Percentiles rank a stretch among this genome's conserved stretches.
phyloP scores from a whole-genome alignment of 306 rosid genomes.

The Rosa multiflora region DNA sequence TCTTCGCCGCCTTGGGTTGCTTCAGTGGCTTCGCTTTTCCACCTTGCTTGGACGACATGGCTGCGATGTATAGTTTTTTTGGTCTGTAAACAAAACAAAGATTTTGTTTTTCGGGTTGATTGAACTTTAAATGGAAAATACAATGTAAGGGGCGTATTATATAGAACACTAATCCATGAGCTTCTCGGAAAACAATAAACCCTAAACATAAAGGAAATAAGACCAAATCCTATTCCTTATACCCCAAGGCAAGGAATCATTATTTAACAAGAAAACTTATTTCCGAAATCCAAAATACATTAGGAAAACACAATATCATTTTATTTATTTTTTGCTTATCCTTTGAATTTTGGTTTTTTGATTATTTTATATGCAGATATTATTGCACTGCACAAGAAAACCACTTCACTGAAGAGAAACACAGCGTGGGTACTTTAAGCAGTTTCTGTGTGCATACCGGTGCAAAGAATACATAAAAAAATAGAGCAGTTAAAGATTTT shows the following conservation, averaged over 20 bases:
- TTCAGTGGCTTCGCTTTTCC: constrained; percentile 98
- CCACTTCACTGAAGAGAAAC: background rate
- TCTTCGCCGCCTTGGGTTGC: constrained; percentile 86
- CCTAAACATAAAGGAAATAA: background rate
- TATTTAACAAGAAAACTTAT: background rate
- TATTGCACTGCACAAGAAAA: background rate
- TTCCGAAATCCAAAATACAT: background rate
- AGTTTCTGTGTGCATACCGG: background rate
- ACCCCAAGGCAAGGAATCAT: background rate
- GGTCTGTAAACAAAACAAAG: background rate
- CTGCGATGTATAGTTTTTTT: constrained; percentile 31
- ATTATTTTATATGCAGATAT: background rate
- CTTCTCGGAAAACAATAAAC: background rate
- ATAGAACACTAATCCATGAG: background rate
- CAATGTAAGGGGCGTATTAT: background rate
- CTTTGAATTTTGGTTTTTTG: background rate
- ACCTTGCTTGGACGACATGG: constrained; percentile 94
- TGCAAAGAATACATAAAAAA: background rate
- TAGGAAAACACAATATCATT: background rate
- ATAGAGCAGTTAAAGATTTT: constrained; percentile 1
- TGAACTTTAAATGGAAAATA: background rate
- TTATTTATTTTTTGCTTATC: too few relatives aligned
- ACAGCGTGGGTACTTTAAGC: background rate
- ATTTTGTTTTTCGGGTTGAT: background rate
- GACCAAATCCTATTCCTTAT: background rate